Evolutionary conservation across 208 protist genomes (phyloP), one percentile per base, ranked within the genome.

Genomic region (Naegleria gruberi): DNA sequence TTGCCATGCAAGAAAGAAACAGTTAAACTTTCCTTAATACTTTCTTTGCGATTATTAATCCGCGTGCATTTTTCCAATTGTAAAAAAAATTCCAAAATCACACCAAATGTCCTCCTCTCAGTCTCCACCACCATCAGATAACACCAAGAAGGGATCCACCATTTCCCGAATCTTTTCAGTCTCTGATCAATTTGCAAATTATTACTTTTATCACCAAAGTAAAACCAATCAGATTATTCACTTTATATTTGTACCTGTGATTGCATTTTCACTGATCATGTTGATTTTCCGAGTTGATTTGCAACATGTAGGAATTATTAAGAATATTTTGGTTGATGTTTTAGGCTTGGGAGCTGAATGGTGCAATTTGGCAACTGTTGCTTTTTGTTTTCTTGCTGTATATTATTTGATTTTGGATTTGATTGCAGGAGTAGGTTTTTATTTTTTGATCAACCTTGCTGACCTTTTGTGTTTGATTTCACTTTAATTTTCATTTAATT

Each of bases 161-260:
- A 19, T 55, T 15, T 55, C 46, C 15, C 5, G 46, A 55, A 55
- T 55, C 46, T 55, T 55, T 15, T 55, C 46, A 5, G 46, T 55
- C 15, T 55, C 82, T 37, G 82, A 86, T 51, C 82, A 86, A 51
- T 86, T 86, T 51, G 7, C 4, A 12, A 86, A 86, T 34, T 86
- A 86, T 86, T 86, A 86, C 30, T 12, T 51, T 23, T 86, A 86
- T 34, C 82, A 86, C 30, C 5, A 45, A 15, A 51, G 42, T 19
- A 4, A 4, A 51, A 44, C 23, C 42, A 86, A 86, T 37, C 82
- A 86, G 42, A 30, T 86, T 6, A 86, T 86, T 51, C 82, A 86
- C 43, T 86, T 86, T 34, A 51, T 86, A 2, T 86, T 86, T 86
- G 82, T 86, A 4, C 82, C 82, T 12, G 30, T 51, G 5, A 23